Evolutionary conservation across 2,329 filamentous ascomycete genomes (phyloP).

Genomic region (Pestalotiopsis sp.): DNA sequence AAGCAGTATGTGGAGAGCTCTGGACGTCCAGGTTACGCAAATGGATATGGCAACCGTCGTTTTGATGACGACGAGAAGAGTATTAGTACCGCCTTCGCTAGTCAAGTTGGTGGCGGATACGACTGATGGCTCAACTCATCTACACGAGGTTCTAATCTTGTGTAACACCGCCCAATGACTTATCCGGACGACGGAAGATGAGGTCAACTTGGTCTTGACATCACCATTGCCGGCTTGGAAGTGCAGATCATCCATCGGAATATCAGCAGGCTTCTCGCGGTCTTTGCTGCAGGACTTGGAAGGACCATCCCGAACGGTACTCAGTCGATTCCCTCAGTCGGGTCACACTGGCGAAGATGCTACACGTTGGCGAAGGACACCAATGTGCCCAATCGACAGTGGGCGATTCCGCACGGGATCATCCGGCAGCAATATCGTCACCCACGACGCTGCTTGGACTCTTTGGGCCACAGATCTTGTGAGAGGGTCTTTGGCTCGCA

Average conservation of each 20-base stretch:
- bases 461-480: not conserved
- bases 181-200: not conserved
- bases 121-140: conserved; percentile 26
- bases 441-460: not conserved
- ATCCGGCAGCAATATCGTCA: not conserved
- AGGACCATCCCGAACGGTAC: not conserved
- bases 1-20: conserved; percentile 93
- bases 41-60: conserved; percentile 66
- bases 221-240: conserved; percentile 1
- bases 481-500: not conserved
- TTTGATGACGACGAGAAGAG: conserved; percentile 95
- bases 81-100: conserved; percentile 94
- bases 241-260: not conserved
- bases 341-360: not conserved
- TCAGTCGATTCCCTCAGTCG: not conserved
- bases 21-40: conserved; percentile 67
- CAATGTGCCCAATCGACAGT: not conserved
- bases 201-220: not conserved
- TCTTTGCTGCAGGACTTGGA: conserved; percentile 9
- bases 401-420: not conserved
- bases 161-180: conserved; percentile 1
- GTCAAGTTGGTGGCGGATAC: conserved; percentile 73
- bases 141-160: not conserved
- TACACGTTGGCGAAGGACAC: not conserved
- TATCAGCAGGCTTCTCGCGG: not conserved